Base-by-base conservation (phyloP, 768 basidiomycete species). In the Lactarius quietus region DNA sequence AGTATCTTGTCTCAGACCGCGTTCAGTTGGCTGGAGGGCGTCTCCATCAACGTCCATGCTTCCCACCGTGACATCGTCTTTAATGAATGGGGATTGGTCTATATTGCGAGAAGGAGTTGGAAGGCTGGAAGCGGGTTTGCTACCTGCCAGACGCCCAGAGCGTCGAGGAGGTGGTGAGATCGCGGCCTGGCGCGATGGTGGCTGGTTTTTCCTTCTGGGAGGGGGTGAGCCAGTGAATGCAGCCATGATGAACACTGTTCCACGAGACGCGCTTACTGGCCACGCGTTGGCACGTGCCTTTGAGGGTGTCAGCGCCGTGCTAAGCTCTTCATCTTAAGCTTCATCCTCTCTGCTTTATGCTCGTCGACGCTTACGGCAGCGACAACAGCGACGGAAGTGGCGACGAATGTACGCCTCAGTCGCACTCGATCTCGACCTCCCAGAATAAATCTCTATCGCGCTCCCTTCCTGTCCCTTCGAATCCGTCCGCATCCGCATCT, bases 291-390 rank as follows among this genome's bases (percentile, higher is more conserved):
- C 68, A 68, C 58, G 53, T 35, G 54, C 51, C 35, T 8, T 8
- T 43, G 35, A 54, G 17, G 38, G 26, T 28, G 15, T 56, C 20
- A 59, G 51, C 60, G 48, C 58, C 63, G 61, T 23, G 31, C 35
- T 61, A n/a, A 20, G 8, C 33, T 18, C 31, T 17, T 56, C 63
- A 56, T 33, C 23, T n/a, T n/a, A n/a, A n/a, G n/a, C n/a, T n/a
- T n/a, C n/a, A n/a, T n/a, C n/a, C n/a, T n/a, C n/a, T n/a, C n/a
- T 10, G 3, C 41, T 36, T 35, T 69, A 92, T 91, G 88, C 83
- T 92, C 67, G 80, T 92, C 64, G 89, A 88, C 71, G 84, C 81
- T 79, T 92, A 92, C 70, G 89, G 88, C 68, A 92, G 90, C 76
- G 88, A 65, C 54, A 39, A 60, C 54, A 59, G 81, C 76, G 82